Percentiles rank a stretch among this genome's conserved stretches.
These are phyloP conservation scores for Globisporangium abappressorium DNA, from an alignment of 352 stramenopile species.

Conservation along the genomic window DNA sequence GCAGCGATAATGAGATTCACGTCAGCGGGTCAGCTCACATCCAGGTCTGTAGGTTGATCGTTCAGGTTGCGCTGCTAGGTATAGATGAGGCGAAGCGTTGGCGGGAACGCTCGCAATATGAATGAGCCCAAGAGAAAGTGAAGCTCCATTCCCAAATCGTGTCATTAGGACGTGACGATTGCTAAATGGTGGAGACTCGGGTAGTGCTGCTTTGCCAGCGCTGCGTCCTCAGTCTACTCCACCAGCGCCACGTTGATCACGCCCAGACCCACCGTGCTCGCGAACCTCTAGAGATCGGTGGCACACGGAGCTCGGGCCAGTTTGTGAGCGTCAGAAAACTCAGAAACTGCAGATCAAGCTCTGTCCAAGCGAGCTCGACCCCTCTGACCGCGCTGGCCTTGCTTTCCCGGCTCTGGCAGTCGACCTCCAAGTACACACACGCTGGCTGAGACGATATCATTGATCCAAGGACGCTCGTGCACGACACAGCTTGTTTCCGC, in stretches of 20 bases:
- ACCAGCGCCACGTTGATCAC: conserved; percentile 40
- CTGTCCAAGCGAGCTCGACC: conserved; percentile 13
- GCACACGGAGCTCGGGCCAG: conserved; percentile 30
- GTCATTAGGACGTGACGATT: conserved; percentile 28
- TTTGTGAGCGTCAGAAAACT: conserved; percentile 24
- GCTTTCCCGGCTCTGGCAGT: conserved; percentile 15
- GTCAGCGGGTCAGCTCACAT: conserved; percentile 24
- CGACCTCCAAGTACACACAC: conserved; percentile 40
- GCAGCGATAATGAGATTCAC: conserved; percentile 25
- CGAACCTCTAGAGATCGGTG: conserved; percentile 20
- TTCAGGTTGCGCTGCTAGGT: conserved; percentile 34
- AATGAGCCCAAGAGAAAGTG: conserved; percentile 29
- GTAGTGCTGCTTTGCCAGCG: conserved; percentile 26
- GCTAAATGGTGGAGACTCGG: conserved; percentile 28
- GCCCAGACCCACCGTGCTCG: conserved; percentile 29
- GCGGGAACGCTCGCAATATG: conserved; percentile 31
- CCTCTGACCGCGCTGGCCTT: conserved; percentile 11
- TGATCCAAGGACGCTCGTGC: conserved; percentile 38
- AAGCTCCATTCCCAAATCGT: not conserved
- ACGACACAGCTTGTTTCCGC: conserved; percentile 24
- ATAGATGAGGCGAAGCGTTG: conserved; percentile 24
- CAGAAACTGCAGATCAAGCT: conserved; percentile 16
- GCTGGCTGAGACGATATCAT: conserved; percentile 14
- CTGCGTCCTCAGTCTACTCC: conserved; percentile 25
- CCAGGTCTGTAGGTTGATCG: conserved; percentile 30